Evolutionary conservation across 441 rosid species (phyloP), one percentile per base, ranked within the genome.

Genomic region (Gossypium davidsonii): DNA sequence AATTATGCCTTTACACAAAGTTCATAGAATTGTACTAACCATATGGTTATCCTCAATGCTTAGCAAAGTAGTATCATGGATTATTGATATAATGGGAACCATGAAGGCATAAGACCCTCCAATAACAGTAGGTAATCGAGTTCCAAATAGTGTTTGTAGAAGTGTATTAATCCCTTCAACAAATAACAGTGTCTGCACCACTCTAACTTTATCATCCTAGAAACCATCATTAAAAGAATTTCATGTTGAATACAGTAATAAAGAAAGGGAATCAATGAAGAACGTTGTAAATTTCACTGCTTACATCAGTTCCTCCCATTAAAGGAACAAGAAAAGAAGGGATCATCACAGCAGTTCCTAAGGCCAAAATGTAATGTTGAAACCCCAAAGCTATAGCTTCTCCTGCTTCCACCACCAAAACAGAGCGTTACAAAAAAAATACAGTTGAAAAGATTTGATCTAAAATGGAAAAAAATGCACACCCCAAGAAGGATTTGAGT

Each of bases 401-500:
- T 68, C 90, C 98, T 93, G 92, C 60, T 85, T 79, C 1, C 82
- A 79, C 18, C 73, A 46, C 57, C 56, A 56, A 72, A 42, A 6
- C 6, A 46, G 48, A 17, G 70, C 44, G 42, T 63, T 69, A 72
- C 31, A 70, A 37, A 46, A 44, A 63, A 42, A n/a, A 2, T 21
- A 15, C 12, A 20, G n/a, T 1, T 9, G 37, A 66, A 51, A 73
- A 39, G 10, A 2, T 65, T 25, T 23, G 0, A 23, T 49, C 15
- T 12, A 12, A 49, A 49, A 37, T 37, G 21, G 10, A 2, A 10
- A 39, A 10, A 63, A 10, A 3, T 2, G 59, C 79, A 18, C 80
- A 96, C 99, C 97, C 98, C 98, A 92, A 71, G 97, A 91, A 42
- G 99, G 99, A 74, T 96, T 96, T 49, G 99, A 96, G 85, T 93